Percentiles rank a stretch among this genome's conserved stretches.
phyloP scores from a whole-genome alignment of 441 rosid species.

The Euphorbia celastroides region DNA sequence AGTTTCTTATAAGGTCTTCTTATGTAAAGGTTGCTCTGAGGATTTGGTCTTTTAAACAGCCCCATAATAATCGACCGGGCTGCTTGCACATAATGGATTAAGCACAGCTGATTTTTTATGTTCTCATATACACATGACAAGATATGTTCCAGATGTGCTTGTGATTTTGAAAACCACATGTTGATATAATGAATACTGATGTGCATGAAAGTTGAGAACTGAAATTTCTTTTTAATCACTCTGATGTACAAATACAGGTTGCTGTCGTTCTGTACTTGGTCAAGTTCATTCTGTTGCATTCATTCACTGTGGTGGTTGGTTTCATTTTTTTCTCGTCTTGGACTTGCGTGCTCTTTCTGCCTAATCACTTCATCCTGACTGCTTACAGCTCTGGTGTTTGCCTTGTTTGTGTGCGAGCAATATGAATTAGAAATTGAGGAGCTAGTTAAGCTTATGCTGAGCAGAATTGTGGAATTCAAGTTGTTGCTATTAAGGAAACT shows the following conservation, averaged over 20 bases:
- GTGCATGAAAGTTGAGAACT: neutral
- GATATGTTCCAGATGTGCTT: neutral
- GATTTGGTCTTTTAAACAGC: neutral
- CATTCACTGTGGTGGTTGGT: conserved; percentile 36
- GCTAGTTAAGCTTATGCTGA: conserved; percentile 29
- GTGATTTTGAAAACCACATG: neutral
- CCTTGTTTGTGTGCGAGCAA: conserved; percentile 76
- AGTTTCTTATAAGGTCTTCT: neutral
- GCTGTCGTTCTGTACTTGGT: conserved; percentile 37
- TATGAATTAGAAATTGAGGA: conserved; percentile 63
- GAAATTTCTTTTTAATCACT: conserved; percentile 6
- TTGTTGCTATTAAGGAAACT: conserved; percentile 29
- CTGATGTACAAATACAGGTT: conserved; percentile 33
- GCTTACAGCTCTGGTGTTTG: conserved; percentile 58
- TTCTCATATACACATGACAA: neutral
- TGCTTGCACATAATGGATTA: neutral
- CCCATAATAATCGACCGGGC: neutral
- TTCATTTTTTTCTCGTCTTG: neutral
- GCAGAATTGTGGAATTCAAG: conserved; percentile 22
- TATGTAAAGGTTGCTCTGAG: neutral
- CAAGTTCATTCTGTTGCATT: conserved; percentile 36
- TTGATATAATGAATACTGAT: neutral
- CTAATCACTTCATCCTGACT: neutral
- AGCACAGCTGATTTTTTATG: neutral
- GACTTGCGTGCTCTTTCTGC: neutral